Evolutionary conservation across 257 asterid species (phyloP), one percentile per base, ranked within the genome.

Genomic region (Cruciata laevipes): DNA sequence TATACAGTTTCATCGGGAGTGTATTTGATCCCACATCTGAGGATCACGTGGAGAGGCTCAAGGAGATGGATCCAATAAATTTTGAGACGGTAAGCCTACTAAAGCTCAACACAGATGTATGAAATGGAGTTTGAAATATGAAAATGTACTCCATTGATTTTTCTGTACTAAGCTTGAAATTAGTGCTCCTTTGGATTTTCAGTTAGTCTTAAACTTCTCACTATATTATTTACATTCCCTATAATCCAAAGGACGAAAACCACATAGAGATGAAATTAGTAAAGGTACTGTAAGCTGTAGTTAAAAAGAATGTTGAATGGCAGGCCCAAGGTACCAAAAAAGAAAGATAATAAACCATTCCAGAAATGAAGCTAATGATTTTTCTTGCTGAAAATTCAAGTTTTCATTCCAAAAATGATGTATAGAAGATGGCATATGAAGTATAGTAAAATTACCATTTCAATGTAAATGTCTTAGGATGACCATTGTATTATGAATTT

Each of bases 41-140:
- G 71, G 88, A 81, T 75, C 98, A 89, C 59, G 93, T 81, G 81
- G 85, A 78, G 81, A 90, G 86, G 84, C 96, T 93, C 59, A 86
- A 93, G 86, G 98, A 93, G 86, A 93, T 93, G 98, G 98, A 93
- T 78, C 97, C 97, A 25, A 93, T 93, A 51, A 88, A 90, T 78
- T 86, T 90, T 66, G 97, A 93, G 79, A 89, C 97, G 5, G 98
- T 90, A 76, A 85, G 95, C 83, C 74, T 35, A 47, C 69, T 65
- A 61, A 66, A 58, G 38, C 42, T 62, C 65, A 56, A 27, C 73
- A 56, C 61, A 35, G 30, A 63, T 56, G 33, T 53, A 56, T 73
- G 73, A 44, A 4, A 44, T 24, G 69, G 64, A 42, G 44, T 27
- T 24, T 44, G 44, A 17, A 10, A 47, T 16, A 20, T 52, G 3